phyloP scores from a whole-genome alignment of 2,329 filamentous ascomycete species.

The Cladosporium sp. region DNA sequence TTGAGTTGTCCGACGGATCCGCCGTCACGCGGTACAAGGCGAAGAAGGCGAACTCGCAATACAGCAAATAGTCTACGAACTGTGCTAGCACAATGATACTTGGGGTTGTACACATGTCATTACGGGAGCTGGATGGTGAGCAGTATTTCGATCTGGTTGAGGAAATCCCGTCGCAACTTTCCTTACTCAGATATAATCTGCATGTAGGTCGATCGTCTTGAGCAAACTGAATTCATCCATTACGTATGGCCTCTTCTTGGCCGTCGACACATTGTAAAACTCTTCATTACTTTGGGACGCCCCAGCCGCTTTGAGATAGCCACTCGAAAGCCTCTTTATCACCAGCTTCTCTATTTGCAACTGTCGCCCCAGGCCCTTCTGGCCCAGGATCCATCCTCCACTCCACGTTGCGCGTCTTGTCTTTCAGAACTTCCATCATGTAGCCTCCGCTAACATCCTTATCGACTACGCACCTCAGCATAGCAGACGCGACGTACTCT shows the following conservation, averaged over 20 bases:
- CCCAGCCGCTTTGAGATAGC: conserved; percentile 53
- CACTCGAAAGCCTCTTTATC: conserved; percentile 53
- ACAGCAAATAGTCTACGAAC: neutral
- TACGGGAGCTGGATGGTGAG: no score
- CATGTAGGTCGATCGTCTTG: neutral
- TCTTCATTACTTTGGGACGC: conserved; percentile 31
- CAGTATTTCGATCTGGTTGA: no score
- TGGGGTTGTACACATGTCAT: neutral
- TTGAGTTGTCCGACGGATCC: neutral
- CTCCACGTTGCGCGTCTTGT: conserved; percentile 51
- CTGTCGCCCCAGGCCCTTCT: conserved; percentile 41
- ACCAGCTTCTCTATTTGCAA: conserved; percentile 42
- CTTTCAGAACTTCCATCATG: conserved; percentile 58
- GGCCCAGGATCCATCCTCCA: conserved; percentile 57
- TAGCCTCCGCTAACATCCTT: conserved; percentile 49
- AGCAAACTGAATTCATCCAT: no score
- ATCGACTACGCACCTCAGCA: conserved; percentile 57
- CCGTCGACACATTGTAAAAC: neutral
- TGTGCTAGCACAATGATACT: neutral
- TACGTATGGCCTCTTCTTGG: neutral
- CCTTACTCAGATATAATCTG: no score
- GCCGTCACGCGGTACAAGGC: neutral
- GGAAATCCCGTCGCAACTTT: no score
- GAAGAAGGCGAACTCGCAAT: neutral
- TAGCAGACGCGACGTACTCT: conserved; percentile 44